Conservation (phyloP, 208 protist species). For the Ichthyophonus hoferi region DNA sequence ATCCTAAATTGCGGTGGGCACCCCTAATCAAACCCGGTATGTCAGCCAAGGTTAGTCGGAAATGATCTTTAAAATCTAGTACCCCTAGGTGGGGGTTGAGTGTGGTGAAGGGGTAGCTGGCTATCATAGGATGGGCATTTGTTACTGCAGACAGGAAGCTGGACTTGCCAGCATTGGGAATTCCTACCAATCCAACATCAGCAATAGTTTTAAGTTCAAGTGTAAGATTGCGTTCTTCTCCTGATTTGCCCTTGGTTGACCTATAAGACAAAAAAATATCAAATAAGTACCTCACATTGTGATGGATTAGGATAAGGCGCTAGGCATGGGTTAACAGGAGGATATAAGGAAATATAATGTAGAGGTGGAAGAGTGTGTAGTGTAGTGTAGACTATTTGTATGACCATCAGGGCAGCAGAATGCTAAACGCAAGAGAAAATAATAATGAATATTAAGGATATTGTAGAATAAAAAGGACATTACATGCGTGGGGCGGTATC, state of each 20-base stretch:
- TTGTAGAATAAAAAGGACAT: too few relatives aligned
- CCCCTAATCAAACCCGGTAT: slow-evolving; percentile 59
- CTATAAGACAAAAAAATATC: too few relatives aligned
- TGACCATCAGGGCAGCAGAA: too few relatives aligned
- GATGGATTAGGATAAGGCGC: too few relatives aligned
- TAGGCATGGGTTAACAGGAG: too few relatives aligned
- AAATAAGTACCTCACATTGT: too few relatives aligned
- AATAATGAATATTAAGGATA: too few relatives aligned
- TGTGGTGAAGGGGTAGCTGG: slow-evolving; percentile 65
- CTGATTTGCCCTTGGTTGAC: too few relatives aligned
- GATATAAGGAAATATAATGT: too few relatives aligned
- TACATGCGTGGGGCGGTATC: background rate
- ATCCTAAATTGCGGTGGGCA: slow-evolving; percentile 55
- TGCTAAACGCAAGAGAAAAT: too few relatives aligned
- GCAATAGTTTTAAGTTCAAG: slow-evolving; percentile 67
- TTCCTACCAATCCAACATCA: slow-evolving; percentile 67
- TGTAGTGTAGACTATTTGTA: too few relatives aligned
- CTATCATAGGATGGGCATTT: slow-evolving; percentile 58
- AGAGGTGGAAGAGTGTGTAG: too few relatives aligned
- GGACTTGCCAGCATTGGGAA: slow-evolving; percentile 67
- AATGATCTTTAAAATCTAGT: slow-evolving; percentile 29
- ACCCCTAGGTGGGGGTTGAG: slow-evolving; percentile 58
- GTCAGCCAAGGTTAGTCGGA: slow-evolving; percentile 17
- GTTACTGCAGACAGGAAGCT: slow-evolving; percentile 41
- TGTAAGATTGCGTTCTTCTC: background rate